A percentile compares a stretch with the other conserved stretches of the same genome.
Evolutionary conservation across 163 green algal species (phyloP).

Genomic region (Prototheca stagnorum): DNA sequence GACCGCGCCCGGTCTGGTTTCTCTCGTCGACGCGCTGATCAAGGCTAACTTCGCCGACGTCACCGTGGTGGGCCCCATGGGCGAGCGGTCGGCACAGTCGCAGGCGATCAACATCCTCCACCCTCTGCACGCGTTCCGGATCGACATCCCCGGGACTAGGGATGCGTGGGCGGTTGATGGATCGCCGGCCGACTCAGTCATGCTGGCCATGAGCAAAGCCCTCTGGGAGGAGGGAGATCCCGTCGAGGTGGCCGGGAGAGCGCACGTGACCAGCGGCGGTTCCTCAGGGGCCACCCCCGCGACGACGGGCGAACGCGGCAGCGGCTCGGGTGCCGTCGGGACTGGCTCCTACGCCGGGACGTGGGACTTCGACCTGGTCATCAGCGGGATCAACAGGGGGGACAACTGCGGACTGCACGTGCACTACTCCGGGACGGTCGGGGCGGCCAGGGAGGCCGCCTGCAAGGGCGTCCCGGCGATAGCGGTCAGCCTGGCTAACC

Average conservation of each 20-base stretch:
- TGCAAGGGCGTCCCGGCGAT: conserved; percentile 19
- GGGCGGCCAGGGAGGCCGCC: conserved; percentile 48
- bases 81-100: conserved; percentile 23
- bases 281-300: too few relatives aligned
- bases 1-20: conserved; percentile 12
- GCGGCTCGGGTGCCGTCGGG: too few relatives aligned
- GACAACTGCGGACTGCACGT: conserved; percentile 64
- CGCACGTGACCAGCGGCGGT: too few relatives aligned
- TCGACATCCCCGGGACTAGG: conserved; percentile 21
- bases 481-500: conserved; percentile 16
- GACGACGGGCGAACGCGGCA: too few relatives aligned
- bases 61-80: conserved; percentile 8
- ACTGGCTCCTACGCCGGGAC: neutral
- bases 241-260: too few relatives aligned
- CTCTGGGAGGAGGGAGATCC: too few relatives aligned
- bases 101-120: conserved; percentile 45
- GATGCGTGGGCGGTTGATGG: conserved; percentile 30
- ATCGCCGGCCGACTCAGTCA: conserved; percentile 35
- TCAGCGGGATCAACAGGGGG: conserved; percentile 55
- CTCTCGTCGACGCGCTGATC: conserved; percentile 5
- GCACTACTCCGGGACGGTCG: conserved; percentile 59
- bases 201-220: conserved; percentile 44
- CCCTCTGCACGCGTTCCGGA: conserved; percentile 16
- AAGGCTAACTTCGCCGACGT: conserved; percentile 8
- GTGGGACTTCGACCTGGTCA: conserved; percentile 38